phyloP scores from a whole-genome alignment of 2,329 filamentous ascomycete species.

The Sporothrix mexicana region DNA sequence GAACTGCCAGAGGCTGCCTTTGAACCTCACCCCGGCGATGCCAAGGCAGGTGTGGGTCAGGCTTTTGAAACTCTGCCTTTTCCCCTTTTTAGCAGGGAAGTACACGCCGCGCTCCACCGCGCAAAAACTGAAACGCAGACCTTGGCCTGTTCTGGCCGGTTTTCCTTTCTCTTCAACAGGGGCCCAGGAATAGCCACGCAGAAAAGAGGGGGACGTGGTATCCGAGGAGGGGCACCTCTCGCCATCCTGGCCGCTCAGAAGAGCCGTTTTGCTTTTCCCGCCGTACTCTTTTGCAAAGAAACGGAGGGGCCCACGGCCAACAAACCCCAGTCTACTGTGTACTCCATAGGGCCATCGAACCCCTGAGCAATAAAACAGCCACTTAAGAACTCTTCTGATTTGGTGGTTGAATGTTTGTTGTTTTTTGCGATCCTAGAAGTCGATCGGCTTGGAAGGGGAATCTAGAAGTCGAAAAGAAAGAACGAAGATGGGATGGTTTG shows the following conservation, averaged over 20 bases:
- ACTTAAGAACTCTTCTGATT: neutral
- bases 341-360: neutral
- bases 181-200: neutral
- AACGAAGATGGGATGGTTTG: neutral
- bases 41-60: conserved; percentile 24
- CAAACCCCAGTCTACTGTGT: neutral
- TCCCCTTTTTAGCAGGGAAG: conserved; percentile 24
- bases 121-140: conserved; percentile 30
- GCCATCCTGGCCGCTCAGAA: conserved; percentile 23
- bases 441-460: conserved; percentile 20
- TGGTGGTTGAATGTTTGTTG: neutral
- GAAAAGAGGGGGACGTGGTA: conserved; percentile 32
- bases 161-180: conserved; percentile 20
- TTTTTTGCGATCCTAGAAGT: conserved; percentile 20
- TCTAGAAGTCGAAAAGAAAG: conserved; percentile 22
- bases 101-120: conserved; percentile 7
- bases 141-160: conserved; percentile 14
- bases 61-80: conserved; percentile 23
- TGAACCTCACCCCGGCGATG: too few species aligned
- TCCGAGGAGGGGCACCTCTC: conserved; percentile 22
- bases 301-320: neutral
- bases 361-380: conserved; percentile 28
- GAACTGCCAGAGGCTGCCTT: neutral
- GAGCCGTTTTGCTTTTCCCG: neutral
- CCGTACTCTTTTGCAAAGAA: neutral